A percentile compares a stretch with the other conserved stretches of the same genome.
Conservation (phyloP, 441 rosid genomes). For the Biscutella laevigata region DNA sequence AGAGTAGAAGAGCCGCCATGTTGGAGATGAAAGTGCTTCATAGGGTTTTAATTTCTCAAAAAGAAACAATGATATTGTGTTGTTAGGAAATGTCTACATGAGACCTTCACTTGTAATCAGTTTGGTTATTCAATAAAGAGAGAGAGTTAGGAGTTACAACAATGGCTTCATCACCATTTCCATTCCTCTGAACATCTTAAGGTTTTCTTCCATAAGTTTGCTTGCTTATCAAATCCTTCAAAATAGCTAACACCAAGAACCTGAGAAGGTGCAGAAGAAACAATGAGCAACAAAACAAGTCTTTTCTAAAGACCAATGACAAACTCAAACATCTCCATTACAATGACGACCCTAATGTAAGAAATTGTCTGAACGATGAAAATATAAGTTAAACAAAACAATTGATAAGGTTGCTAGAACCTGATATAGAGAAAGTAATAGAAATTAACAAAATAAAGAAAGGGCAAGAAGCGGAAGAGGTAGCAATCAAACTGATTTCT, state of each 20-base stretch:
- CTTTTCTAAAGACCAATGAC: neutral
- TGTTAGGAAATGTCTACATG: too few species aligned
- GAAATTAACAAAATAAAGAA: too few species aligned
- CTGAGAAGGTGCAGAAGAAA: constrained; percentile 30
- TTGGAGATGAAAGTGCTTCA: constrained; percentile 67
- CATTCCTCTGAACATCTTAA: constrained; percentile 77
- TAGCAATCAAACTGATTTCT: too few species aligned
- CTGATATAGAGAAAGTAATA: too few species aligned
- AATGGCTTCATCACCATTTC: constrained; percentile 70
- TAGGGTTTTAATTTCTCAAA: constrained; percentile 82
- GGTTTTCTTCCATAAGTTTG: constrained; percentile 54
- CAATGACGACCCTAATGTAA: neutral
- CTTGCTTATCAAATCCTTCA: constrained; percentile 71
- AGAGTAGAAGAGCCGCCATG: constrained; percentile 17
- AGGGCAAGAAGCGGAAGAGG: too few species aligned
- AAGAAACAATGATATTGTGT: too few species aligned
- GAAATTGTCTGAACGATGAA: neutral
- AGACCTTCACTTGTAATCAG: too few species aligned
- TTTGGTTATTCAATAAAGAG: too few species aligned
- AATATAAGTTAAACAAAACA: neutral
- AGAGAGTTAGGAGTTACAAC: too few species aligned
- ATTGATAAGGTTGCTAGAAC: too few species aligned
- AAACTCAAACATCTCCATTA: neutral
- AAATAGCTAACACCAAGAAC: constrained; percentile 83
- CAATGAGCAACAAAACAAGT: constrained; percentile 2